These are phyloP conservation scores for Cyclocybe aegerita DNA, from an alignment of 768 basidiomycete genomes.

Conservation along the genomic window DNA sequence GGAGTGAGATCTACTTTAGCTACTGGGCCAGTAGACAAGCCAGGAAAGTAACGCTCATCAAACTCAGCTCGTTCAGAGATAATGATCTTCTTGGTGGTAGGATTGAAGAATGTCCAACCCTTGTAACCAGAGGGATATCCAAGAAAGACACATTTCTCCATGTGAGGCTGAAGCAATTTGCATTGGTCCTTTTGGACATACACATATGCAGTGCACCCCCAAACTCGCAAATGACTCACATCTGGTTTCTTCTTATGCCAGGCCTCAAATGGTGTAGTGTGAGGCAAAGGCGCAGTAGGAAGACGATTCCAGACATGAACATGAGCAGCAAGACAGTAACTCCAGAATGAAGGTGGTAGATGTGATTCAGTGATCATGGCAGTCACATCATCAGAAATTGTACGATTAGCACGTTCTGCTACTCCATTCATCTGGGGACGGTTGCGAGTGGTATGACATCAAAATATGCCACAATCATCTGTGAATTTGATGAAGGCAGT, in stretches of 20 bases:
- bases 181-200: conserved; percentile 33
- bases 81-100: conserved; percentile 22
- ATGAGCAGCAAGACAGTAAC: conserved; percentile 14
- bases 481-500: conserved; percentile 19
- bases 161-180: conserved; percentile 23
- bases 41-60: conserved; percentile 30
- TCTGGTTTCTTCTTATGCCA: conserved; percentile 21
- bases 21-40: not conserved
- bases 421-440: conserved; percentile 43
- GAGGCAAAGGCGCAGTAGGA: conserved; percentile 17
- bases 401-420: conserved; percentile 37
- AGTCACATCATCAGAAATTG: conserved; percentile 28
- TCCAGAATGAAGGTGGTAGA: conserved; percentile 21
- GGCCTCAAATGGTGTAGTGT: conserved; percentile 22
- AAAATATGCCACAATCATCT: conserved; percentile 15
- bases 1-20: no score
- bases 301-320: conserved; percentile 21
- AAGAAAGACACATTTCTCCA: conserved; percentile 34
- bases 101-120: conserved; percentile 35
- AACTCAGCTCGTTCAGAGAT: conserved; percentile 28
- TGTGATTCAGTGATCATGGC: conserved; percentile 26
- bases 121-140: conserved; percentile 32
- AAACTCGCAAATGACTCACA: conserved; percentile 30
- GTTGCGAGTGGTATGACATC: not conserved
- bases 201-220: conserved; percentile 38